Evolutionary conservation across 2,329 filamentous ascomycete genomes (phyloP).

Genomic region (Aureobasidium sp.): DNA sequence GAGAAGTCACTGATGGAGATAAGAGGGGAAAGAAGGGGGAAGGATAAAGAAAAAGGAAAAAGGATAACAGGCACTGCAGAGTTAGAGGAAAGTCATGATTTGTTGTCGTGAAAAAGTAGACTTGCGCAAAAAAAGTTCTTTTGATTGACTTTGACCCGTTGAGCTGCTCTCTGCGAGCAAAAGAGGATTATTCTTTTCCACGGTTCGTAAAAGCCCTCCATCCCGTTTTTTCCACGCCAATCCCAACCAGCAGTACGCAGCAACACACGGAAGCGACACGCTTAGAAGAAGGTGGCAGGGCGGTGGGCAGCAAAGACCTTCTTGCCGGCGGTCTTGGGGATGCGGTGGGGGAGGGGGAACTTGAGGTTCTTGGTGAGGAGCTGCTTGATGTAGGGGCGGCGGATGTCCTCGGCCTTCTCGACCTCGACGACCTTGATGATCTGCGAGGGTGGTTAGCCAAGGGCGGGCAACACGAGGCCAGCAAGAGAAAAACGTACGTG

Average conservation of each 20-base stretch:
- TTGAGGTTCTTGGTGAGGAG: constrained; percentile 89
- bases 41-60: background rate
- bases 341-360: constrained; percentile 97
- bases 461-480: background rate
- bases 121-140: constrained; percentile 7
- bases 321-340: constrained; percentile 73
- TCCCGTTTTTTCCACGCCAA: constrained; percentile 7
- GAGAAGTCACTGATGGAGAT: background rate
- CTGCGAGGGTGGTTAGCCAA: constrained; percentile 40
- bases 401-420: constrained; percentile 88
- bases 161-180: background rate
- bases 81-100: constrained; percentile 6
- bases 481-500: constrained; percentile 63
- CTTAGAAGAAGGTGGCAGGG: constrained; percentile 96
- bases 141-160: background rate
- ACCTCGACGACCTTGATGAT: constrained; percentile 98
- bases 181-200: background rate
- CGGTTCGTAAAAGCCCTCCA: background rate
- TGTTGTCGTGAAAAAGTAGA: constrained; percentile 1
- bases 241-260: constrained; percentile 10
- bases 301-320: constrained; percentile 91
- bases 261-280: constrained; percentile 25
- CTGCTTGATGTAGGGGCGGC: constrained; percentile 99
- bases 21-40: too few relatives aligned
- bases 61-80: background rate